phyloP scores from a whole-genome alignment of 2,329 filamentous ascomycete genomes.

The Monosporascus sp. region DNA sequence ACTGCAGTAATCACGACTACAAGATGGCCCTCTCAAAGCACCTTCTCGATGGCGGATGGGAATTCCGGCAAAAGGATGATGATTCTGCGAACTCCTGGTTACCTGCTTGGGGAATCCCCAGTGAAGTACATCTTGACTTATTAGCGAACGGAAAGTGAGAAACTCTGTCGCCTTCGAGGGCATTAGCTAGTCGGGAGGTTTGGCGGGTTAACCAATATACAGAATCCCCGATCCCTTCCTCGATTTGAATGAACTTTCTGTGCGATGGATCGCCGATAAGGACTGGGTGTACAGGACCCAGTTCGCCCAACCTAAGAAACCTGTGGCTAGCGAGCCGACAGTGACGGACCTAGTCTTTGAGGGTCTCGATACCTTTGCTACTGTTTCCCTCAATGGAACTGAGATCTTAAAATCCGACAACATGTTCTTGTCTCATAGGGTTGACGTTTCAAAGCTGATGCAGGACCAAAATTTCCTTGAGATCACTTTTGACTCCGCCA shows the following conservation, averaged over 20 bases:
- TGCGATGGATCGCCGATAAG: conserved; percentile 58
- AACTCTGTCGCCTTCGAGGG: not conserved
- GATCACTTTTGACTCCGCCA: conserved; percentile 52
- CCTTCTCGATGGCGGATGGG: conserved; percentile 15
- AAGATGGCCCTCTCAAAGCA: conserved; percentile 17
- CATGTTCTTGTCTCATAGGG: conserved; percentile 57
- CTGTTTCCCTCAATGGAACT: conserved; percentile 48
- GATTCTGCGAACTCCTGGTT: conserved; percentile 23
- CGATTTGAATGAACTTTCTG: conserved; percentile 55
- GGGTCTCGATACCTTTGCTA: conserved; percentile 60
- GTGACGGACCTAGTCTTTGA: conserved; percentile 52
- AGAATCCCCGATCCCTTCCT: conserved; percentile 53
- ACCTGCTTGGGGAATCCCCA: conserved; percentile 29
- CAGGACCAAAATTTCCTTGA: conserved; percentile 41
- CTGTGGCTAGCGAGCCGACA: conserved; percentile 9
- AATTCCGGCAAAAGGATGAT: conserved; percentile 13
- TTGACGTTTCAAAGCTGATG: conserved; percentile 43
- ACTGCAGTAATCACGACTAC: not conserved
- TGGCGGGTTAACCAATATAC: not conserved
- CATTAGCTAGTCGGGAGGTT: no score
- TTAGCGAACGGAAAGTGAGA: conserved; percentile 29
- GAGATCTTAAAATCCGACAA: conserved; percentile 53
- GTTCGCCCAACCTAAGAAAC: conserved; percentile 21
- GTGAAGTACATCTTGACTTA: conserved; percentile 33
- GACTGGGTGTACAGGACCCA: conserved; percentile 51